Conservation (phyloP, 2,329 filamentous ascomycete species). For the Colletotrichum sp. region DNA sequence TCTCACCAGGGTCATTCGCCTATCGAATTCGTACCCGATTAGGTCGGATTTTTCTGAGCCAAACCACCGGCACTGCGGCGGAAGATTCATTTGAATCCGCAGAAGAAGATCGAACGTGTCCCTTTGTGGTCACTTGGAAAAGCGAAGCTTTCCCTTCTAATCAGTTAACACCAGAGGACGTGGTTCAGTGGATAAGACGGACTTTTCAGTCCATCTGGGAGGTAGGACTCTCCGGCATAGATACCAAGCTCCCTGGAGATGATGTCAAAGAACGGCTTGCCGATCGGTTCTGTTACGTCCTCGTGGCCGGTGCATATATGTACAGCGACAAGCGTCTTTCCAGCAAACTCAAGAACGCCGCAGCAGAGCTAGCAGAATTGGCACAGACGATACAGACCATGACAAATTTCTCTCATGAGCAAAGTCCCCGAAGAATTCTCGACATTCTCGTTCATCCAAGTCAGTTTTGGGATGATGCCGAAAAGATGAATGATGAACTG, state of each 20-base stretch:
- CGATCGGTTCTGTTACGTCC: neutral
- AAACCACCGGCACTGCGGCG: neutral
- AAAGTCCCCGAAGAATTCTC: neutral
- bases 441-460: neutral
- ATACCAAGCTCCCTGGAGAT: fast-evolving
- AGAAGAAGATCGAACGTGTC: neutral
- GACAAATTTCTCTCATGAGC: fast-evolving
- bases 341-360: neutral
- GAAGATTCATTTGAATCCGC: neutral
- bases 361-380: neutral
- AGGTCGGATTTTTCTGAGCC: neutral
- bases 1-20: neutral
- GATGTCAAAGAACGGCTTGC: neutral
- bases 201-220: neutral
- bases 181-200: neutral
- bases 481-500: neutral
- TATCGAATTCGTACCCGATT: neutral
- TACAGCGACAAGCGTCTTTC: neutral
- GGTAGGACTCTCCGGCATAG: neutral
- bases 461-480: neutral
- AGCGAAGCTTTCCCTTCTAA: neutral
- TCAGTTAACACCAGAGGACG: neutral
- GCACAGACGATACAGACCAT: neutral
- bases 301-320: neutral
- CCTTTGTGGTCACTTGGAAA: neutral